phyloP scores from a whole-genome alignment of 1,284 basidiomycete genomes.

The Cutaneotrichosporon cutaneum region DNA sequence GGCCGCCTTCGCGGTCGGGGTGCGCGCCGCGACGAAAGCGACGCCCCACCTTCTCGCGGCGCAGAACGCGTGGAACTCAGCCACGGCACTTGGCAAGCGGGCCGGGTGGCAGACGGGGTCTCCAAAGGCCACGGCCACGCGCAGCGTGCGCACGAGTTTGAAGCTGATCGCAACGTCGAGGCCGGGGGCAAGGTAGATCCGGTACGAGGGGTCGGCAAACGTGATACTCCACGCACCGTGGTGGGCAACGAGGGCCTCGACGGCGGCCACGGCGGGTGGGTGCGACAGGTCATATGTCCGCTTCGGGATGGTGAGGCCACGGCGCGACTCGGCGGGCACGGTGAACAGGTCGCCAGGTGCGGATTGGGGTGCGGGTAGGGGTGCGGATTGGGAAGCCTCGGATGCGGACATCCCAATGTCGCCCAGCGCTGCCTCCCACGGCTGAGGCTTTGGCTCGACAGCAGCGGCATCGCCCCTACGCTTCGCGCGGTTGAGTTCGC shows the following conservation, averaged over 20 bases:
- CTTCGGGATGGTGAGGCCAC: background rate
- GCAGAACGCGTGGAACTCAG: conserved; percentile 15
- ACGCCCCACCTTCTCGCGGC: conserved; percentile 3
- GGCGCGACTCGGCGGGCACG: background rate
- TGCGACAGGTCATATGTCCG: conserved; percentile 9
- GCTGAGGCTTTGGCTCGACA: conserved; percentile 1
- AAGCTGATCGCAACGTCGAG: conserved; percentile 19
- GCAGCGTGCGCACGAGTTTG: conserved; percentile 11
- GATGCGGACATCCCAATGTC: background rate
- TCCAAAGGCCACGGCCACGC: conserved; percentile 19
- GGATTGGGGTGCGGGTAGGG: too few species aligned
- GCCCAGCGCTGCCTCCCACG: conserved; percentile 19
- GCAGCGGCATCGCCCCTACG: conserved; percentile 10
- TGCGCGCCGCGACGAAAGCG: conserved; percentile 17
- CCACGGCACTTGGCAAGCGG: background rate
- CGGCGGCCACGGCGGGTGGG: conserved; percentile 10
- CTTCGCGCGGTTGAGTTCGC: conserved; percentile 15
- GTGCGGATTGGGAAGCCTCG: background rate
- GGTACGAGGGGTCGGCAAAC: conserved; percentile 19
- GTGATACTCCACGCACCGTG: conserved; percentile 24
- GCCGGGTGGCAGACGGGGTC: conserved; percentile 14
- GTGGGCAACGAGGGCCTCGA: conserved; percentile 13
- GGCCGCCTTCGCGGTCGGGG: background rate
- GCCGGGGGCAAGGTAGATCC: conserved; percentile 15
- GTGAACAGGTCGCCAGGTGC: background rate